Evolutionary conservation across 768 basidiomycete species (phyloP).

Genomic region (Rhodotorula toruloides): DNA sequence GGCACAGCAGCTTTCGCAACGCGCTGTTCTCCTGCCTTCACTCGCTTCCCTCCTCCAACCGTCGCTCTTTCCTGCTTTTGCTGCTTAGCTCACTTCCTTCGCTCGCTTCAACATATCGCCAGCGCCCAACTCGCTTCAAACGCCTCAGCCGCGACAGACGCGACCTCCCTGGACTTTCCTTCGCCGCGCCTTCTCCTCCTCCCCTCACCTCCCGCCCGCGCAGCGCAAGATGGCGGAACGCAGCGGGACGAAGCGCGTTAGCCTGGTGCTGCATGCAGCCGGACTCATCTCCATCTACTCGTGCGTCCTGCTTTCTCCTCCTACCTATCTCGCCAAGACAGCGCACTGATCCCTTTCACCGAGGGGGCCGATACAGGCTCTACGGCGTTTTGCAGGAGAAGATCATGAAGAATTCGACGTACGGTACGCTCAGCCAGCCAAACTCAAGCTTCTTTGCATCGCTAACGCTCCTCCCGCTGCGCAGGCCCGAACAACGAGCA

Average conservation of each 20-base stretch:
- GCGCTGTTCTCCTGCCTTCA: too few species aligned
- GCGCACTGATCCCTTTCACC: neutral
- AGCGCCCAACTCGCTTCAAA: too few species aligned
- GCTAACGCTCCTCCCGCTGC: neutral
- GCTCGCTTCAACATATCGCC: too few species aligned
- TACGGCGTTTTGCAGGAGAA: slow-evolving; percentile 40
- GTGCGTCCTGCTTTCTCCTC: neutral
- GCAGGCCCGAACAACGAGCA: slow-evolving; percentile 30
- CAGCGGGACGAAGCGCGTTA: neutral
- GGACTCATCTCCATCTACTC: slow-evolving; percentile 37
- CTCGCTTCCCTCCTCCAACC: too few species aligned
- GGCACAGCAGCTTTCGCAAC: too few species aligned
- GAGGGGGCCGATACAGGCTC: neutral
- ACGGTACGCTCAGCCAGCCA: slow-evolving; percentile 22
- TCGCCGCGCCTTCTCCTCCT: neutral
- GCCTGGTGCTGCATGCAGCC: slow-evolving; percentile 26
- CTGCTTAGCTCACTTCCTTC: too few species aligned
- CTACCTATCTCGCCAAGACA: neutral
- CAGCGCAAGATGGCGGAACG: neutral
- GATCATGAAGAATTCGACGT: slow-evolving; percentile 41
- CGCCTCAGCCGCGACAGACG: too few species aligned
- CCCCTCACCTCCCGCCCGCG: neutral
- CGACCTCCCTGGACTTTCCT: too few species aligned
- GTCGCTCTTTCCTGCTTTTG: too few species aligned
- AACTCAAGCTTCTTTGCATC: too few species aligned